Evolutionary conservation across 257 asterid species (phyloP).

Genomic region (Ajuga chamaepitys): DNA sequence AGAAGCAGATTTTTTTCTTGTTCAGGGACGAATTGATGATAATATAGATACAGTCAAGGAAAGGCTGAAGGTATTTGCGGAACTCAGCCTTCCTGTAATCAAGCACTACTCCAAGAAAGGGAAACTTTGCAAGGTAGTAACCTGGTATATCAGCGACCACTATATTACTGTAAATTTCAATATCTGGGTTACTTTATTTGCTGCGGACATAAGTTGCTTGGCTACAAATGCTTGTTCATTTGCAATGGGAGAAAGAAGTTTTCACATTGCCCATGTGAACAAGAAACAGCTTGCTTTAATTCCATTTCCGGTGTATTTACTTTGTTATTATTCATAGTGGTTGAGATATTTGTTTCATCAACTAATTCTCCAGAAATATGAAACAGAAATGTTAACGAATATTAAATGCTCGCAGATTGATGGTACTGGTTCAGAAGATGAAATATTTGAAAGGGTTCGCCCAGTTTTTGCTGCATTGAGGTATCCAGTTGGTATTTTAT

Average conservation of each 20-base stretch:
- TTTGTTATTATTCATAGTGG: background rate
- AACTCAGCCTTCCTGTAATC: conserved; percentile 76
- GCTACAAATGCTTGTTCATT: background rate
- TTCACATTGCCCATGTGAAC: background rate
- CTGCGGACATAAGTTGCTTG: background rate
- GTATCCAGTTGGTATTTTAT: conserved; percentile 21
- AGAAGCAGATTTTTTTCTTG: conserved; percentile 11
- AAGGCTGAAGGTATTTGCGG: conserved; percentile 65
- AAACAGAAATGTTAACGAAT: background rate
- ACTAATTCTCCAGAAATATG: background rate
- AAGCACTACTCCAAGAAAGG: conserved; percentile 73
- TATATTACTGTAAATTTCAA: background rate
- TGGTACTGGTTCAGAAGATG: conserved; percentile 82
- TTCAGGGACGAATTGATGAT: conserved; percentile 92
- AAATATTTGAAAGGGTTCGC: conserved; percentile 68
- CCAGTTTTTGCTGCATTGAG: conserved; percentile 59
- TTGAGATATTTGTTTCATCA: conserved; percentile 11
- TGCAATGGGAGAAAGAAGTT: conserved; percentile 4
- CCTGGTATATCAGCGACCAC: background rate
- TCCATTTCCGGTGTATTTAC: conserved; percentile 6
- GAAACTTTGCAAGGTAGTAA: conserved; percentile 77
- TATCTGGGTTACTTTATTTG: background rate
- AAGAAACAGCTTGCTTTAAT: background rate
- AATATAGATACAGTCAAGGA: conserved; percentile 76
- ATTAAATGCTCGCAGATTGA: conserved; percentile 50